phyloP scores from a whole-genome alignment of 176 grass and related monocot genomes.

The Alloteropsis semialata region DNA sequence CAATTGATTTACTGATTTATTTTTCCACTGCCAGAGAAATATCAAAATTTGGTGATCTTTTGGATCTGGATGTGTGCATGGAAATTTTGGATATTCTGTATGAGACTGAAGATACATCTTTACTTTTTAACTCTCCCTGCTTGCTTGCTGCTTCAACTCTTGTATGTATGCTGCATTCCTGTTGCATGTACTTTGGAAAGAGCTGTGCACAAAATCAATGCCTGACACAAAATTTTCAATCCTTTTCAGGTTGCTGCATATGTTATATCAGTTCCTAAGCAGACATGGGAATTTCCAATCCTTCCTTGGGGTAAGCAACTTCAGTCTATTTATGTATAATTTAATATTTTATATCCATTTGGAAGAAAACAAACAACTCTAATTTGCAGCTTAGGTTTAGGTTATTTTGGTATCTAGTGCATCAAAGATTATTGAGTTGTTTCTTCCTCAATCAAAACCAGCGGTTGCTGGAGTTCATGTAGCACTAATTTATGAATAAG shows the following conservation, averaged over 20 bases:
- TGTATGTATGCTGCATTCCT: constrained; percentile 50
- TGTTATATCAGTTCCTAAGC: constrained; percentile 75
- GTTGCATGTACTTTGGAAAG: neutral
- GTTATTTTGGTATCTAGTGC: neutral
- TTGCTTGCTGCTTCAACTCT: constrained; percentile 81
- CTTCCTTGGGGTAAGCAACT: constrained; percentile 77
- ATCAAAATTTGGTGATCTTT: constrained; percentile 69
- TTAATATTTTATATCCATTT: neutral
- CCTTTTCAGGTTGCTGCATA: constrained; percentile 73
- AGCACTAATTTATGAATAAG: neutral
- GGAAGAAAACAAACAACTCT: neutral
- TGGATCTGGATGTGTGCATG: constrained; percentile 75
- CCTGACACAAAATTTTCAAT: constrained; percentile 3
- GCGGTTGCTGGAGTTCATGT: neutral
- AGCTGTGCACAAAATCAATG: neutral
- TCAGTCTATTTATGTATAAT: neutral
- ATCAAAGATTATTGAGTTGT: neutral
- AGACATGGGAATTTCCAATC: constrained; percentile 91
- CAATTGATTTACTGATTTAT: neutral
- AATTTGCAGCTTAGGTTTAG: neutral
- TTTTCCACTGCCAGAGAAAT: constrained; percentile 49
- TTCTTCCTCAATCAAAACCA: neutral
- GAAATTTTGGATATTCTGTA: constrained; percentile 93
- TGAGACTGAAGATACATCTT: constrained; percentile 64
- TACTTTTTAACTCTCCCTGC: constrained; percentile 58